Conservation (phyloP, 371 early-diverging fungal species). For the Amoeboaphelidium protococcarum region DNA sequence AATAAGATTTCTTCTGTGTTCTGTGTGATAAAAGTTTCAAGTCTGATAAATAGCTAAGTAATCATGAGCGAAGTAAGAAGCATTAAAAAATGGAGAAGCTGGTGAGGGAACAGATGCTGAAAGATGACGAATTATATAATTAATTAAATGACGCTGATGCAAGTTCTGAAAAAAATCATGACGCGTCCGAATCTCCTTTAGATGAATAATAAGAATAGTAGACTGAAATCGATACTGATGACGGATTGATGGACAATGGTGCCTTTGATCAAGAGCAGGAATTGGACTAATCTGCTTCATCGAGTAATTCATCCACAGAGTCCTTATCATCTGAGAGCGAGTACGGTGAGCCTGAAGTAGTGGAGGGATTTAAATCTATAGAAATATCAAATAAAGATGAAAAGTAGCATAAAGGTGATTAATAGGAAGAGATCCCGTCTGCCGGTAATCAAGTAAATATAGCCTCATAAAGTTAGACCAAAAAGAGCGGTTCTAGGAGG, state of each 20-base stretch:
- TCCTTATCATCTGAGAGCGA: too few species aligned
- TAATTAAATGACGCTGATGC: not conserved
- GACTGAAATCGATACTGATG: constrained; percentile 1
- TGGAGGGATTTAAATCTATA: too few species aligned
- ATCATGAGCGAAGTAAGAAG: constrained; percentile 45
- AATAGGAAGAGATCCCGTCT: not conserved
- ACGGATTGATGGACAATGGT: not conserved
- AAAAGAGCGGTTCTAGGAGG: not conserved
- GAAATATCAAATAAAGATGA: not conserved
- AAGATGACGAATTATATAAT: constrained; percentile 15
- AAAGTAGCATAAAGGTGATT: not conserved
- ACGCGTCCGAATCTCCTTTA: not conserved
- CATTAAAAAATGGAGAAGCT: constrained; percentile 35
- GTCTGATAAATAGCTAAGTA: constrained; percentile 35
- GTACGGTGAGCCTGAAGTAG: too few species aligned
- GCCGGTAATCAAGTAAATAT: too few species aligned
- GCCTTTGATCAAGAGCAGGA: not conserved
- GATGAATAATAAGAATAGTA: constrained; percentile 8
- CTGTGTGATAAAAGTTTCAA: constrained; percentile 52
- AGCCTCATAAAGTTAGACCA: too few species aligned
- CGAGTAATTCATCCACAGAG: too few species aligned
- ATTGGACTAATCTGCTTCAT: too few species aligned
- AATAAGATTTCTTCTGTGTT: constrained; percentile 31
- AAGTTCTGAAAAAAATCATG: not conserved
- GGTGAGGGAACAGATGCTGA: constrained; percentile 32